Conservation (phyloP, 2,329 filamentous ascomycete genomes). For the Colletotrichum plurivorum region DNA sequence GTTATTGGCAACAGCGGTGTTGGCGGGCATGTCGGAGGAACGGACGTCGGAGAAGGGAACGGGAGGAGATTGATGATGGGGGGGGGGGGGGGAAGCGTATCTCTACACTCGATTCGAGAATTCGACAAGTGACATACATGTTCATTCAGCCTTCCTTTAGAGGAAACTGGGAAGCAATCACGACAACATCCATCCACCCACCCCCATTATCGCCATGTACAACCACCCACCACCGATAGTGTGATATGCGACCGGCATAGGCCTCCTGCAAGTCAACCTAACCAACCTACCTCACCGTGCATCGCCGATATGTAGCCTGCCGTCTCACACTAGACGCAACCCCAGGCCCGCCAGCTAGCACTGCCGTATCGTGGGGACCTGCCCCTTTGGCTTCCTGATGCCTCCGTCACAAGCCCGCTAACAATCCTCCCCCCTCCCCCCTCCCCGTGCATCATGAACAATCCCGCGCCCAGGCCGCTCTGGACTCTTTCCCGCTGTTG, state of each 20-base stretch:
- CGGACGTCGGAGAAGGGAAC: no score
- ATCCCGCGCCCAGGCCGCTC: background rate
- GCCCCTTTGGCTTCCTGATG: constrained; percentile 19
- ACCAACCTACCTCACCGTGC: constrained; percentile 9
- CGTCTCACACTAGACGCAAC: background rate
- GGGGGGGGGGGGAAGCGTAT: no score
- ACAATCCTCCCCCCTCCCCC: background rate
- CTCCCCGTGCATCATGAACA: background rate
- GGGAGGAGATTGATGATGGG: no score
- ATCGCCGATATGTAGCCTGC: background rate
- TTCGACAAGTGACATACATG: no score
- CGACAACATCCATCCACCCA: background rate
- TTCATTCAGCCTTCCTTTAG: constrained; percentile 12
- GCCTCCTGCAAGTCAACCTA: constrained; percentile 15
- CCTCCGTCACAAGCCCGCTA: constrained; percentile 14
- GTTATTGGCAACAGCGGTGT: no score
- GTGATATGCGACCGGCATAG: constrained; percentile 7
- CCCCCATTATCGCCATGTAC: no score
- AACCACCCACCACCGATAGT: background rate
- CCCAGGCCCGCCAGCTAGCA: background rate
- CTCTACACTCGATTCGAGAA: no score
- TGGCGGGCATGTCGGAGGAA: no score
- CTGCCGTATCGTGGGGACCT: constrained; percentile 25
- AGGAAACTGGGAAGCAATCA: constrained; percentile 31
- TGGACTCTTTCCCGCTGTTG: background rate